Evolutionary conservation across 2,329 filamentous ascomycete genomes (phyloP).

Genomic region (Fusarium sp.): DNA sequence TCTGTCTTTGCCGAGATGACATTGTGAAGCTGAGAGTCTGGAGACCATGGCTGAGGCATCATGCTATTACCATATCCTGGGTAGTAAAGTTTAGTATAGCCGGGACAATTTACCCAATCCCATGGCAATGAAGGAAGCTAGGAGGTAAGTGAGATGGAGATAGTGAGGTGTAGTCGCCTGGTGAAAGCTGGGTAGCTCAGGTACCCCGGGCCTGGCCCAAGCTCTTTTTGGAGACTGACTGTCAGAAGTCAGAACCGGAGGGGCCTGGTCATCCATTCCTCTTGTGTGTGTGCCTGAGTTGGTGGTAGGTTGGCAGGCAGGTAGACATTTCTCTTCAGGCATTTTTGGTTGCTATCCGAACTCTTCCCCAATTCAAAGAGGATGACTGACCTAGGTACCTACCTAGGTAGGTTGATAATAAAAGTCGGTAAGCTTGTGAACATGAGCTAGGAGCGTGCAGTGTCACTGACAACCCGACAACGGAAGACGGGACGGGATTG

Average conservation of each 20-base stretch:
- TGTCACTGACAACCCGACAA: not conserved
- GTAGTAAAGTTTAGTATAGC: constrained; percentile 10
- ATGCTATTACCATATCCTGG: constrained; percentile 11
- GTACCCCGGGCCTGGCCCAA: constrained; percentile 23
- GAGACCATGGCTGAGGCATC: constrained; percentile 11
- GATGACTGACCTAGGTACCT: not conserved
- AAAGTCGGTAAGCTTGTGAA: constrained; percentile 1
- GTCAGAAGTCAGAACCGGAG: constrained; percentile 34
- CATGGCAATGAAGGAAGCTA: constrained; percentile 20
- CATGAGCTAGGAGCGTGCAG: not conserved
- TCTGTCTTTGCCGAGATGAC: constrained; percentile 30
- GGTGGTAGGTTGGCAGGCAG: not conserved
- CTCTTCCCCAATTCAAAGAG: not conserved
- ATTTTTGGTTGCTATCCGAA: not conserved
- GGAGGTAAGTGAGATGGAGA: constrained; percentile 8
- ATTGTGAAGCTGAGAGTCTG: constrained; percentile 26
- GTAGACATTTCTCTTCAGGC: not conserved
- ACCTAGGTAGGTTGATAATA: not conserved
- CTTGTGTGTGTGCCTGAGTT: not conserved
- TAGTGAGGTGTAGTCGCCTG: constrained; percentile 6
- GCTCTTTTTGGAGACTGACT: constrained; percentile 34
- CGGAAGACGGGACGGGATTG: not conserved
- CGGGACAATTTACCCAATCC: constrained; percentile 31
- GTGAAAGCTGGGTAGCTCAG: constrained; percentile 17
- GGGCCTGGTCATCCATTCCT: constrained; percentile 10